Evolutionary conservation across 148 eudicot species (phyloP), one percentile per base, ranked within the genome.

Genomic region (Vaccinium corymbosum): DNA sequence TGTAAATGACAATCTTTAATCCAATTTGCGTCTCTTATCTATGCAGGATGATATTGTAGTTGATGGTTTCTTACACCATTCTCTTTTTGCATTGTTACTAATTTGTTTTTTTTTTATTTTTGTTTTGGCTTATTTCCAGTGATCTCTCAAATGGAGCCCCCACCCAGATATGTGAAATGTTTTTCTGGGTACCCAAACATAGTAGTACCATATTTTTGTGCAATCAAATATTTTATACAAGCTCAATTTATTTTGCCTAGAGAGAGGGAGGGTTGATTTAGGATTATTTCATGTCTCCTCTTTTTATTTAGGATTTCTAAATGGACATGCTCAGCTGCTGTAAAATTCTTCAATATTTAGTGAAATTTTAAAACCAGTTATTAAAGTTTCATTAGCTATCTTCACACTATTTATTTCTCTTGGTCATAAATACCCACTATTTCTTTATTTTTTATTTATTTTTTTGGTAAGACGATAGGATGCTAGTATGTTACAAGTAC

Each of bases 131-230:
- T 38, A 35, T 72, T 38, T 72, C 49, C 76, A 72, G 76, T 38
- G 76, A 72, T 72, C 75, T 71, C 35, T 71, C 48, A 71, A 71
- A 46, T 20, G 78, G n/a, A 74, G 78, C 71, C 32, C 79, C 79
- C 29, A 12, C 79, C 27, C 12, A 22, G 55, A 42, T 72, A 1
- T 38, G 76, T 17, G 76, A 12, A 22, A 64, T 64, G 71, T 10
- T 64, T 64, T 3, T 10, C 42, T 22, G 27, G 55, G 56, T 49
- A 49, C 55, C 27, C 15, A 76, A 22, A 49, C 7, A 48, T 20
- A 20, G 38, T 42, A 42, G 38, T 42, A 42, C 78, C 53, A 20
- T 17, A 19, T 75, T 17, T 15, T 75, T 75, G 48, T 17, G 51
- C 56, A 76, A 49, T 3, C 1, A 51, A 49, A 3, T 12, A 42